Conservation (phyloP, 139 green algal genomes). For the Tetradesmus obliquus region DNA sequence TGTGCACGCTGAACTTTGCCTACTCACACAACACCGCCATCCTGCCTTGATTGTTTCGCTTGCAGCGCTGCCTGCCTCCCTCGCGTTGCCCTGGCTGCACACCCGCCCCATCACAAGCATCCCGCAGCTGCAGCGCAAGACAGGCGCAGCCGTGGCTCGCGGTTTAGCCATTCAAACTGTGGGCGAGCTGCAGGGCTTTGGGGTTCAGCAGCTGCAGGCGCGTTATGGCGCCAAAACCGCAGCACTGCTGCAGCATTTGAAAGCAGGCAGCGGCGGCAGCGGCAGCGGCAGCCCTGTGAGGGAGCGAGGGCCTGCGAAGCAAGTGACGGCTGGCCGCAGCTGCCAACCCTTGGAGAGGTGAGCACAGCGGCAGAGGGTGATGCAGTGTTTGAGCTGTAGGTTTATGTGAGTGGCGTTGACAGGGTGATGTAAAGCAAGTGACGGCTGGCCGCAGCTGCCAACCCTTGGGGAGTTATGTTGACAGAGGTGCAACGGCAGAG, state of each 20-base stretch:
- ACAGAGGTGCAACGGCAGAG: not conserved
- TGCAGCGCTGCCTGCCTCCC: constrained; percentile 49
- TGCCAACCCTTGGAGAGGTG: constrained; percentile 23
- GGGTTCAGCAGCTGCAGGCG: constrained; percentile 29
- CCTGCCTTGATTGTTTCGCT: too few species aligned
- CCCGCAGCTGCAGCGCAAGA: constrained; percentile 51
- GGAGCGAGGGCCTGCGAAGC: constrained; percentile 5
- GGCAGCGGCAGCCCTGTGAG: constrained; percentile 23
- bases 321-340: not conserved
- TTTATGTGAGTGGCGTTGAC: not conserved
- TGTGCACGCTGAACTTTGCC: too few species aligned
- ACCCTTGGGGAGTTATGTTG: not conserved
- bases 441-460: not conserved
- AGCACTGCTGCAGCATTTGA: constrained; percentile 17
- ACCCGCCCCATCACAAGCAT: constrained; percentile 10
- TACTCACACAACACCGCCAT: too few species aligned
- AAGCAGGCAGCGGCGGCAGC: constrained; percentile 15
- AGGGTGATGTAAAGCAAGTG: not conserved
- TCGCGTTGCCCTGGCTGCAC: constrained; percentile 23
- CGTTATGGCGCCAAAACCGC: constrained; percentile 49
- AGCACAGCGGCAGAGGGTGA: not conserved
- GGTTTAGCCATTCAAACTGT: constrained; percentile 56
- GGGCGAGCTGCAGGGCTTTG: constrained; percentile 48
- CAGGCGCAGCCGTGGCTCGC: constrained; percentile 48
- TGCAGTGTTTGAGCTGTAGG: not conserved